Percentiles rank a stretch among this genome's conserved stretches.
These are phyloP conservation scores for Blepharisma japonicum DNA, from an alignment of 73 alveolate species.

Conservation along the genomic window DNA sequence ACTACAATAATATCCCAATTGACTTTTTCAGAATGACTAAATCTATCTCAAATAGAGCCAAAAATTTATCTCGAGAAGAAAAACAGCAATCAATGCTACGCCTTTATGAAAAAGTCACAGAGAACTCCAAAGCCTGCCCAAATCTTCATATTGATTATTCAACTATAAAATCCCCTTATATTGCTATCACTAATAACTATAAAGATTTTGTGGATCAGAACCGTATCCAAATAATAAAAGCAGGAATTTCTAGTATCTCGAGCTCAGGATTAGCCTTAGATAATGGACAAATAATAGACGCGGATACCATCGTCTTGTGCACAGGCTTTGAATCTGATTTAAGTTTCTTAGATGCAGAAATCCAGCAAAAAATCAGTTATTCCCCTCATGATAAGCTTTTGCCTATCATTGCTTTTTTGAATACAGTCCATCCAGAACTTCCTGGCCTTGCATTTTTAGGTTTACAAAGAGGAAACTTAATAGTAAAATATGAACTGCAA, in stretches of 20 bases:
- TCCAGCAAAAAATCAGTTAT: background rate
- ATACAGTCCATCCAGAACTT: background rate
- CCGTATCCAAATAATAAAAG: too few species aligned
- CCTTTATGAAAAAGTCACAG: too few species aligned
- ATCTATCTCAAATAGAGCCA: too few species aligned
- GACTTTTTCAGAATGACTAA: background rate
- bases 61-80: too few species aligned
- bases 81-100: too few species aligned
- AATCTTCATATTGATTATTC: too few species aligned
- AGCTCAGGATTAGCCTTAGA: background rate
- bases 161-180: too few species aligned
- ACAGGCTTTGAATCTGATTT: background rate
- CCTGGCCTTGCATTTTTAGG: slow-evolving; percentile 20
- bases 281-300: background rate
- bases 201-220: too few species aligned
- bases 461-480: background rate
- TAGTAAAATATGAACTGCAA: background rate
- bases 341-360: slow-evolving; percentile 7
- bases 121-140: too few species aligned
- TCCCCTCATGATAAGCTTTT: background rate
- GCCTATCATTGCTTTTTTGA: background rate
- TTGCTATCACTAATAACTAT: too few species aligned
- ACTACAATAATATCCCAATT: background rate
- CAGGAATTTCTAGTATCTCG: background rate
- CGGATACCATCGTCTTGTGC: background rate